Conservation (phyloP, 2,329 filamentous ascomycete genomes). For the Nothopassalora personata region DNA sequence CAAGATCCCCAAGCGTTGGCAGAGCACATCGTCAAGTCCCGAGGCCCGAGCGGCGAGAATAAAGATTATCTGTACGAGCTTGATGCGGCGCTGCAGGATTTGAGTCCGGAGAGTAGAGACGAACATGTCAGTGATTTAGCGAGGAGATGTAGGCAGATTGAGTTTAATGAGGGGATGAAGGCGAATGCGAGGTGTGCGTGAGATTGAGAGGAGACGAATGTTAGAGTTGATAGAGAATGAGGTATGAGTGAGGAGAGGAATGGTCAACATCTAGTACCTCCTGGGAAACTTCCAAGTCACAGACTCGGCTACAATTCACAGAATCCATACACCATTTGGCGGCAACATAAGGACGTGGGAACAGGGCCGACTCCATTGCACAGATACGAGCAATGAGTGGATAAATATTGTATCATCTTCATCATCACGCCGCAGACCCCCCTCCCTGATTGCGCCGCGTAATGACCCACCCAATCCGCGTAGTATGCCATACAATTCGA, state of each 20-base stretch:
- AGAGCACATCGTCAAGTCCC: conserved; percentile 69
- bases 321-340: too few species aligned
- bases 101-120: conserved; percentile 74
- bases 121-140: conserved; percentile 80
- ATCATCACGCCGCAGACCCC: neutral
- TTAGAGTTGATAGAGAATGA: neutral
- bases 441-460: neutral
- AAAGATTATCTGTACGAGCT: conserved; percentile 81
- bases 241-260: too few species aligned
- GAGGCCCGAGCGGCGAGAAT: conserved; percentile 83
- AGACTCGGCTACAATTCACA: too few species aligned
- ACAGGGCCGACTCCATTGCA: neutral
- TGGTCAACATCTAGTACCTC: too few species aligned
- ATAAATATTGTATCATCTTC: neutral
- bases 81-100: conserved; percentile 64
- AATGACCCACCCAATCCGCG: neutral
- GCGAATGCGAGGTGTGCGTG: neutral
- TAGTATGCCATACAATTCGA: neutral
- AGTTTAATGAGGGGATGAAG: conserved; percentile 31
- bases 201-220: neutral
- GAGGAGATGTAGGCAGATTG: conserved; percentile 61
- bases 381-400: neutral
- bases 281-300: too few species aligned
- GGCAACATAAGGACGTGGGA: neutral
- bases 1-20: conserved; percentile 75